Evolutionary conservation across 345 rosid genomes (phyloP), one percentile per base, ranked within the genome.

Genomic region (Brassica juncea): DNA sequence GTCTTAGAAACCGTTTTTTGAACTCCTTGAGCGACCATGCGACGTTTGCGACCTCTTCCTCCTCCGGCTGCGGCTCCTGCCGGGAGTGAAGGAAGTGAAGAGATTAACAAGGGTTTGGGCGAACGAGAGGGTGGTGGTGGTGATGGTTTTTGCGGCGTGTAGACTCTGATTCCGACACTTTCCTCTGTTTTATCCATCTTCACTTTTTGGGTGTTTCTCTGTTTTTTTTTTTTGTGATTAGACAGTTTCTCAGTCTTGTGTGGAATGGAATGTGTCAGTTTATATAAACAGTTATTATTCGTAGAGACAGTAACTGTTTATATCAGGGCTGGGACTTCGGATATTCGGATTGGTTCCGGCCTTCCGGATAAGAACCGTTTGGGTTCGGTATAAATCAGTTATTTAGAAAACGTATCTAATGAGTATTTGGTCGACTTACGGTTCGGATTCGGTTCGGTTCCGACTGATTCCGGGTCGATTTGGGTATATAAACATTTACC

Each of bases 1-100:
- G 94, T 91, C 30, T 89, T 91, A 0, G 92, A 91, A 31, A 91
- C 86, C 2, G 97, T 89, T 16, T 86, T 88, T 34, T 91, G 97
- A 44, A 91, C 88, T 58, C 92, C 94, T 65, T 87, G 89, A 0
- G 91, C 94, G 52, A 91, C 82, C 21, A 89, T 92, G 14, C 88
- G 85, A 32, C 90, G 68, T 64, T 83, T 91, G 11, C 81, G 68
- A 1, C 88, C 89, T 2, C 73, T 80, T 44, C 82, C 77, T 70
- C 77, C 72, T 58, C 77, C 77, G 3, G 75, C 72, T 0, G 68
- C 21, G 23, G 86, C 74, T 19, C 73, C 58, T 0, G 65, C 39
- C 0, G 86, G 73, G 5, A 82, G 75, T 19, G 83, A 19, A 2
- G 84, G 70, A 0, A 80, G 52, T 77, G 68, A 66, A 37, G 74